Evolutionary conservation across 495 filamentous ascomycete genomes (phyloP).

Genomic region (Aspergillus bridgeri): DNA sequence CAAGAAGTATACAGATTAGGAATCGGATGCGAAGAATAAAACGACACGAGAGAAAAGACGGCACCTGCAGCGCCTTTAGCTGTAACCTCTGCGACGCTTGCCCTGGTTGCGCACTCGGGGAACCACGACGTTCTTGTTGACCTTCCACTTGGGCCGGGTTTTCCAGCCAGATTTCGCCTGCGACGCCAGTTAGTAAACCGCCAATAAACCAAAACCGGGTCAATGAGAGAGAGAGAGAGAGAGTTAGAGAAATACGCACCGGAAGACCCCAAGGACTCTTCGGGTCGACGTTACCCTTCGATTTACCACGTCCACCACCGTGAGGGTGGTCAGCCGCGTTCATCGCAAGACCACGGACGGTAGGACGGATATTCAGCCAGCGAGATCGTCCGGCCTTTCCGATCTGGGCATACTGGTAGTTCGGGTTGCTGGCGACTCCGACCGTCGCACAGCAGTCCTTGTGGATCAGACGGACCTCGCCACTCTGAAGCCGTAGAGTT

Average conservation of each 20-base stretch:
- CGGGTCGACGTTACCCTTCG: constrained; percentile 93
- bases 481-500: constrained; percentile 81
- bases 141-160: constrained; percentile 73
- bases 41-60: constrained; percentile 9
- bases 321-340: constrained; percentile 96
- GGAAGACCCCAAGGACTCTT: constrained; percentile 94
- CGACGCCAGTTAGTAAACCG: not conserved
- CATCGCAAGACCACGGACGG: constrained; percentile 96
- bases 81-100: constrained; percentile 54
- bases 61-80: constrained; percentile 22
- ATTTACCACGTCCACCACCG: constrained; percentile 97
- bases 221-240: too few species aligned
- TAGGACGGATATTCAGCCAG: constrained; percentile 91
- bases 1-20: constrained; percentile 17
- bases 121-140: constrained; percentile 78
- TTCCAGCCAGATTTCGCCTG: constrained; percentile 96
- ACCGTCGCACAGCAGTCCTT: constrained; percentile 92
- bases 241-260: constrained; percentile 57
- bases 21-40: constrained; percentile 11
- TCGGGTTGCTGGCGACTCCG: constrained; percentile 87
- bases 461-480: constrained; percentile 82
- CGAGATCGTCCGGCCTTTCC: constrained; percentile 91
- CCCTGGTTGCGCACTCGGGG: constrained; percentile 74
- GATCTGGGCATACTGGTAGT: constrained; percentile 82
- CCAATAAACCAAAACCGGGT: constrained; percentile 23